Conservation (phyloP, 495 filamentous ascomycete genomes). For the Daldinia bambusicola region DNA sequence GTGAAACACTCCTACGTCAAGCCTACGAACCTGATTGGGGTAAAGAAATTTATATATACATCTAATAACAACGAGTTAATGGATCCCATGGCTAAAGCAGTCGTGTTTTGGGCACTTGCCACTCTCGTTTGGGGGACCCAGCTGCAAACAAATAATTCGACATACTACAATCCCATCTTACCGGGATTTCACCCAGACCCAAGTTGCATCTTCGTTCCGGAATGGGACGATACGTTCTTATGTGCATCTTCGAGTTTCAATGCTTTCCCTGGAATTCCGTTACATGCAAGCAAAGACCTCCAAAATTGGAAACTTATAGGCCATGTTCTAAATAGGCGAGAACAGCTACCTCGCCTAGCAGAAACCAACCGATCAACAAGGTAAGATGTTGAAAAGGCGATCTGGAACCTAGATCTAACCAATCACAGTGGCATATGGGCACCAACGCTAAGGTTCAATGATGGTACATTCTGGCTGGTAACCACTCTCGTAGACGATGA, state of each 20-base stretch:
- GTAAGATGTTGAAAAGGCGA: conserved; percentile 21
- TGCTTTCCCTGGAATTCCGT: conserved; percentile 63
- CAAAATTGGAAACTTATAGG: conserved; percentile 62
- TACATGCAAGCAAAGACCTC: conserved; percentile 64
- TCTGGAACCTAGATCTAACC: not conserved
- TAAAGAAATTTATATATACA: not conserved
- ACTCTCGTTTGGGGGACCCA: conserved; percentile 11
- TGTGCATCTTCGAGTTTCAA: conserved; percentile 65
- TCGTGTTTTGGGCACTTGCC: conserved; percentile 9
- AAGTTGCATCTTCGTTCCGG: conserved; percentile 61
- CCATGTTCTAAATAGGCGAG: conserved; percentile 53
- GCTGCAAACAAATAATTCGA: conserved; percentile 42
- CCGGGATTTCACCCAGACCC: conserved; percentile 68
- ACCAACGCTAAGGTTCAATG: conserved; percentile 52
- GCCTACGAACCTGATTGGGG: not conserved
- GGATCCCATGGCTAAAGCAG: not conserved
- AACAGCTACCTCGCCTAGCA: conserved; percentile 54
- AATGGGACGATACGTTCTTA: conserved; percentile 63
- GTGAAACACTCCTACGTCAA: not conserved
- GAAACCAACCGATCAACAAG: conserved; percentile 58
- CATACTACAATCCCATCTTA: conserved; percentile 62
- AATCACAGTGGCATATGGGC: conserved; percentile 56
- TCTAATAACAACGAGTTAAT: not conserved
- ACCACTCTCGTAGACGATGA: conserved; percentile 59
- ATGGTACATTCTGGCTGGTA: conserved; percentile 54